Evolutionary conservation across 2,329 filamentous ascomycete species (phyloP).

Genomic region (Penicillium sp.): DNA sequence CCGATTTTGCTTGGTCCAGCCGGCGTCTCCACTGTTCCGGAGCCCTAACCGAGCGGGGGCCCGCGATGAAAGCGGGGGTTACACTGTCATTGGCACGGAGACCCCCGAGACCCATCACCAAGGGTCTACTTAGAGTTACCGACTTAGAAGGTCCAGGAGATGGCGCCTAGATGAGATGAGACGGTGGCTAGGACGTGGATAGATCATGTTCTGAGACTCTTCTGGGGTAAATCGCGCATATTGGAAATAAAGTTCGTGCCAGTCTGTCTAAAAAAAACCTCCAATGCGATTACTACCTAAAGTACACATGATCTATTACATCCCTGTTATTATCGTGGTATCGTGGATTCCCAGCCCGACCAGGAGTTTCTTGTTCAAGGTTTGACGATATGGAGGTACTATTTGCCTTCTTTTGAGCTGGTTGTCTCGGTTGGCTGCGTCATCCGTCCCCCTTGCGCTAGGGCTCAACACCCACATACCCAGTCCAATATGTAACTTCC

Average conservation of each 20-base stretch:
- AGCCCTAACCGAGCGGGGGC: background rate
- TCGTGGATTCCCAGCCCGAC: too few species aligned
- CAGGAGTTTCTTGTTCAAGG: too few species aligned
- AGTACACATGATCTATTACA: background rate
- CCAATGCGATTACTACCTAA: background rate
- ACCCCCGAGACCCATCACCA: conserved; percentile 13
- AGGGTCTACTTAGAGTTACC: background rate
- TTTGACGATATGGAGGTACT: too few species aligned
- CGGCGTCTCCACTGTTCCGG: conserved; percentile 7
- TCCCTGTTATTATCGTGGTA: too few species aligned
- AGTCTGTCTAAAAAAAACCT: too few species aligned
- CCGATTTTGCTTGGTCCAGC: conserved; percentile 17
- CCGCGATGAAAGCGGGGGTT: conserved; percentile 9
- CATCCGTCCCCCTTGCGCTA: background rate
- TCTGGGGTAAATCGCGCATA: background rate
- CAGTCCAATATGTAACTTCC: too few species aligned
- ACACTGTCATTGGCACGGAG: conserved; percentile 13
- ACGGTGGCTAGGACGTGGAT: background rate
- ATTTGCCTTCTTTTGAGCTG: too few species aligned
- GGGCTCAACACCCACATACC: too few species aligned
- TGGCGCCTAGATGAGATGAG: background rate
- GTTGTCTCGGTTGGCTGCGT: background rate
- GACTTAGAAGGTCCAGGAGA: conserved; percentile 2
- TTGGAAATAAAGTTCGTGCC: background rate
- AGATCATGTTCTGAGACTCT: background rate